A percentile compares a stretch with the other conserved stretches of the same genome.
Conservation (phyloP, 2,329 filamentous ascomycete genomes). For the Pseudonectria buxi region DNA sequence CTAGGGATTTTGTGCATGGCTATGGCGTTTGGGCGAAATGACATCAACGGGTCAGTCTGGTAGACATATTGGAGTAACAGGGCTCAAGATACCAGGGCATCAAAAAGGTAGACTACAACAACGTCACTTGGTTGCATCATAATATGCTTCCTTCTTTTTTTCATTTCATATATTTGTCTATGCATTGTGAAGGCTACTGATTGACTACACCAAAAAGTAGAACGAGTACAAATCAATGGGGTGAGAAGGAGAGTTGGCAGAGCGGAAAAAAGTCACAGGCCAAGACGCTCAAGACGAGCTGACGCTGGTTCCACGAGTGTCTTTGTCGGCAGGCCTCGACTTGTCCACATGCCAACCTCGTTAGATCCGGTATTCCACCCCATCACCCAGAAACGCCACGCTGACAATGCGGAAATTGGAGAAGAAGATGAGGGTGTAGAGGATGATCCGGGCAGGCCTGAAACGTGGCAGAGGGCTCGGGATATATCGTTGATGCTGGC, state of each 20-base stretch:
- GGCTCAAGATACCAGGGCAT: conserved; percentile 1
- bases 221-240: conserved; percentile 2
- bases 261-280: too few relatives aligned
- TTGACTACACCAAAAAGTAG: conserved; percentile 19
- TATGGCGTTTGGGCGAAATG: conserved; percentile 17
- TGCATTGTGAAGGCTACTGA: conserved; percentile 14
- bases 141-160: conserved; percentile 3
- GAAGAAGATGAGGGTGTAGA: conserved; percentile 15
- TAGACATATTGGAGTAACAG: conserved; percentile 5
- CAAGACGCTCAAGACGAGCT: too few relatives aligned
- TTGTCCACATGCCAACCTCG: too few relatives aligned
- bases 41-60: conserved; percentile 1
- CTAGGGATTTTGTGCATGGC: conserved; percentile 14
- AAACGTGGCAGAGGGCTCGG: not conserved
- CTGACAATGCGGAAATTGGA: conserved; percentile 22
- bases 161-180: too few relatives aligned
- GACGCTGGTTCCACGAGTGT: too few relatives aligned
- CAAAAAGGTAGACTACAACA: not conserved
- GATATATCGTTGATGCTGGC: too few relatives aligned
- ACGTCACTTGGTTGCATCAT: conserved; percentile 3
- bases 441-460: conserved; percentile 7
- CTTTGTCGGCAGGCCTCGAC: too few relatives aligned
- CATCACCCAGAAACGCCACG: conserved; percentile 25
- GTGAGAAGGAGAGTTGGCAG: conserved; percentile 3
- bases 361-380: conserved; percentile 4